A percentile compares a stretch with the other conserved stretches of the same genome.
These are phyloP conservation scores for Chlorella sp. DNA, from an alignment of 139 green algal species.

Conservation along the genomic window DNA sequence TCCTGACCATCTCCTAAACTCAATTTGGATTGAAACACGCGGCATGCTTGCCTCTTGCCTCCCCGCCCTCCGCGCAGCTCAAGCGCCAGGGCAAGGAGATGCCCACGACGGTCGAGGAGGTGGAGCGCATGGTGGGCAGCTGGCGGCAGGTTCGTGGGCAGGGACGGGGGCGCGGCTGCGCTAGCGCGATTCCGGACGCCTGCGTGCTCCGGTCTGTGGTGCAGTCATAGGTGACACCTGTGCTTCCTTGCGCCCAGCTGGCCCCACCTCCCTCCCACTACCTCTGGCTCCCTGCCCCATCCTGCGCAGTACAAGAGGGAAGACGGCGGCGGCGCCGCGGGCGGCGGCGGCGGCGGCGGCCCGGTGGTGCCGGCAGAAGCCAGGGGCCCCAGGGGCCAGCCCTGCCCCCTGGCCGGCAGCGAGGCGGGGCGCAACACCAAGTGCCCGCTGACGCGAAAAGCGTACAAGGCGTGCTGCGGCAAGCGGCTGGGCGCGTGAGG, in stretches of 20 bases:
- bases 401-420: conserved; percentile 31
- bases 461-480: conserved; percentile 42
- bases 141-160: conserved; percentile 20
- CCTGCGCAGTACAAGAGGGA: conserved; percentile 26
- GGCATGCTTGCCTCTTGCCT: no score
- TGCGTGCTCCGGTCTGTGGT: no score
- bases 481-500: conserved; percentile 23
- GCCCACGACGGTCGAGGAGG: conserved; percentile 14
- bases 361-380: conserved; percentile 7
- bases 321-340: neutral
- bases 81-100: conserved; percentile 23
- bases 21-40: no score
- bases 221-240: no score
- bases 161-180: neutral
- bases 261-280: no score
- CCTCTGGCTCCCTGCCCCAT: no score
- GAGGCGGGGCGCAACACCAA: conserved; percentile 25
- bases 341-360: no score
- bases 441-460: conserved; percentile 27
- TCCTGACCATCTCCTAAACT: no score
- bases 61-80: conserved; percentile 11
- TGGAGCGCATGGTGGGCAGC: conserved; percentile 29
- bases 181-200: neutral
- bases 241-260: no score
- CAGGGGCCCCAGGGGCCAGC: conserved; percentile 9